Evolutionary conservation across 768 basidiomycete genomes (phyloP).

Genomic region (Suillus tomentosus): DNA sequence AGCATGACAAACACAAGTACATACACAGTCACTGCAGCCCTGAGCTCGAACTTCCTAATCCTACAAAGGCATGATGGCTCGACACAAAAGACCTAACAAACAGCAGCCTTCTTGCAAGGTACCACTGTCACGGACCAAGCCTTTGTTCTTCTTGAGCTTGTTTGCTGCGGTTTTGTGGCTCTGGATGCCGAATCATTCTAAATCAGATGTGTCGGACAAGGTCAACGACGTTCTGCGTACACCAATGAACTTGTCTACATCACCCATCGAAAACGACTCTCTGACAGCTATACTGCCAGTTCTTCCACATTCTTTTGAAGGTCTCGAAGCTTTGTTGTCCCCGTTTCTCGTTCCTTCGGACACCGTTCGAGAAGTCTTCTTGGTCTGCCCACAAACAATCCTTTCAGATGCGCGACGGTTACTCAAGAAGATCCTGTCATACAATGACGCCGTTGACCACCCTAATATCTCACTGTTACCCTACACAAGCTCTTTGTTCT

Average conservation of each 20-base stretch:
- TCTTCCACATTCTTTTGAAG: constrained; percentile 33
- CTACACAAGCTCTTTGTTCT: constrained; percentile 27
- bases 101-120: background rate
- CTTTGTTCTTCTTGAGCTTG: background rate
- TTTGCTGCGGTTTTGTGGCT: background rate
- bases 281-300: constrained; percentile 55
- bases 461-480: constrained; percentile 46
- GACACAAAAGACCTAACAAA: background rate
- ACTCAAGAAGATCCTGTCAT: constrained; percentile 36
- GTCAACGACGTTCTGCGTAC: background rate
- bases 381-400: constrained; percentile 46
- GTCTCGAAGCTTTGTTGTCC: constrained; percentile 37
- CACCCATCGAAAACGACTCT: constrained; percentile 31
- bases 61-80: background rate
- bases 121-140: background rate
- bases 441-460: constrained; percentile 31
- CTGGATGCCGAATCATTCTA: background rate
- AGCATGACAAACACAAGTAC: constrained; percentile 3
- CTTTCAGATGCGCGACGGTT: constrained; percentile 35
- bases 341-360: constrained; percentile 40
- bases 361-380: constrained; percentile 45
- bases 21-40: background rate
- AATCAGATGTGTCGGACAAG: background rate
- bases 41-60: background rate
- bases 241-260: constrained; percentile 7